Evolutionary conservation across 2,329 filamentous ascomycete genomes (phyloP), one percentile per base, ranked within the genome.

Genomic region (Phialophora tarda): DNA sequence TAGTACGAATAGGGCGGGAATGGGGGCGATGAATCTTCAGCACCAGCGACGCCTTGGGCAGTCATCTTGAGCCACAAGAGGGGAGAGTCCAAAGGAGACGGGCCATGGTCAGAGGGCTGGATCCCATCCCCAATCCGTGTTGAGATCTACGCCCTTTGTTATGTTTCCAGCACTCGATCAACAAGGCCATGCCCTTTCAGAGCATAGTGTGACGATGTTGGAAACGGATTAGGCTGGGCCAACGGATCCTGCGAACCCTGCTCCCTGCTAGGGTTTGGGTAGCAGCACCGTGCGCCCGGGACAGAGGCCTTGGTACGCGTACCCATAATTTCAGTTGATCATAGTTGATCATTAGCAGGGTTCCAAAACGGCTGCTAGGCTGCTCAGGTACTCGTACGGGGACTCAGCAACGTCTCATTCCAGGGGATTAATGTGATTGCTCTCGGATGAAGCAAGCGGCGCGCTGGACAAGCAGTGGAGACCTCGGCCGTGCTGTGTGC

Each of bases 141-240:
- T 14, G 58, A 50, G 59, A 59, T 60, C 53, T 32, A 26, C 61
- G 38, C 58, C 56, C 55, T 47, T 55, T 53, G 32, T 30, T 55
- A 38, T 56, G 30, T 47, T 47, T 44, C 21, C 28, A 32, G 48
- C n/a, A 41, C 11, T 34, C 24, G 54, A 63, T 58, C 56, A 59
- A 54, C 62, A 55, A 14, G 38, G 38, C 38, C 2, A 24, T 53
- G 21, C 12, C 65, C 59, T n/a, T 34, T 28, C 24, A 54, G 41
- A 64, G 56, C 6, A 57, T 64, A 64, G 65, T 64, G 61, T 59
- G 58, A 61, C 65, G 61, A 59, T 24, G 38, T 32, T 59, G 32
- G 57, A 26, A 56, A 60, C 34, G 64, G 17, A 47, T 38, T 48
- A 47, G 57, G 26, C 57, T 32, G 57, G 44, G n/a, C 34, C 48